A percentile compares a stretch with the other conserved stretches of the same genome.
These are phyloP conservation scores for Plantago coronopus DNA, from an alignment of 305 asterid species.

Conservation along the genomic window DNA sequence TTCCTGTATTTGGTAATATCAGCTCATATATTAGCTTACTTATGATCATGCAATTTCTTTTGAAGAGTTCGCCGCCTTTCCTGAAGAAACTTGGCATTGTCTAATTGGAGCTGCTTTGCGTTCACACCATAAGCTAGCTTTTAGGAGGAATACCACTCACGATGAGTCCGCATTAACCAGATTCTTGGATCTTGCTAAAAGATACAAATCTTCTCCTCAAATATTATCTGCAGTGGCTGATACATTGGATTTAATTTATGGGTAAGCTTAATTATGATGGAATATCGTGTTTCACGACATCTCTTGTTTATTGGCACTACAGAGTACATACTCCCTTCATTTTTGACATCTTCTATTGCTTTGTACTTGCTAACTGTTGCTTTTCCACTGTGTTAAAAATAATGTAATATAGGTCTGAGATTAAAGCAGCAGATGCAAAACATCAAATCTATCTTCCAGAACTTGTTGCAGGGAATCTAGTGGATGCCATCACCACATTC, in stretches of 20 bases:
- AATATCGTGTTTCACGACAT: background rate
- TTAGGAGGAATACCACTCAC: constrained; percentile 31
- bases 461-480: constrained; percentile 37
- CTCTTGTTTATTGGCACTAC: background rate
- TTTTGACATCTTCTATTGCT: constrained; percentile 14
- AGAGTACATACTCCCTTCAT: constrained; percentile 2
- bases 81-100: constrained; percentile 50
- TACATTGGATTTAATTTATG: constrained; percentile 55
- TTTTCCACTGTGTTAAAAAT: constrained; percentile 21
- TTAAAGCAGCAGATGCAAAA: constrained; percentile 35
- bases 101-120: constrained; percentile 70
- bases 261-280: constrained; percentile 36
- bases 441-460: constrained; percentile 47
- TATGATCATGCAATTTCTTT: constrained; percentile 17
- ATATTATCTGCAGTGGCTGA: constrained; percentile 81
- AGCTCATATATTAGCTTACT: constrained; percentile 10
- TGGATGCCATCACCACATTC: constrained; percentile 50
- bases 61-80: constrained; percentile 44
- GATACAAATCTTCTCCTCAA: constrained; percentile 62
- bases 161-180: constrained; percentile 42
- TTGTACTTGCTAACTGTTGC: constrained; percentile 19
- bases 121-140: constrained; percentile 50
- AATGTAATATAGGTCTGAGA: constrained; percentile 42
- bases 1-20: constrained; percentile 17
- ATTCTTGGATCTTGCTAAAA: constrained; percentile 62